Percentiles rank a stretch among this genome's conserved stretches.
Evolutionary conservation across 2,329 filamentous ascomycete species (phyloP).

Genomic region (Sodiomyces alkalinus): DNA sequence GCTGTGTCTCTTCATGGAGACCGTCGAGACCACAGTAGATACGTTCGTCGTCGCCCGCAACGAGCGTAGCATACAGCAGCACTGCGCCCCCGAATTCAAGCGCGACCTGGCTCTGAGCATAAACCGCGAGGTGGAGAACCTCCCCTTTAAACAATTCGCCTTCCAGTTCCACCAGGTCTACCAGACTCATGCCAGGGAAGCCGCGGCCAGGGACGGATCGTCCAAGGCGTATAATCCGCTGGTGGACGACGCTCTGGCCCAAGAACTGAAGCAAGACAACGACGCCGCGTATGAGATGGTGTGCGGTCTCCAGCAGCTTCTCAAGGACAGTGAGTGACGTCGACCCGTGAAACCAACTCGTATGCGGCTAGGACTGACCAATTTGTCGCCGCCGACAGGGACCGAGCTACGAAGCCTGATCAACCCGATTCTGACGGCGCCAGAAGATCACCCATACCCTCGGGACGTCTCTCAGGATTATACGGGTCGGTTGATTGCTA

Average conservation of each 20-base stretch:
- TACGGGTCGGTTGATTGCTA: constrained; percentile 34
- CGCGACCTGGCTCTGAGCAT: constrained; percentile 28
- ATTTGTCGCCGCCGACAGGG: constrained; percentile 15
- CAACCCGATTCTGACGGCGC: constrained; percentile 26
- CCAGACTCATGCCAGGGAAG: constrained; percentile 37
- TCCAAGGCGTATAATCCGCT: constrained; percentile 39
- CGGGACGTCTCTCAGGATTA: constrained; percentile 34
- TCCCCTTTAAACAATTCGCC: constrained; percentile 45
- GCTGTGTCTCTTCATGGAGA: constrained; percentile 43
- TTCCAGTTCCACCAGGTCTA: constrained; percentile 46
- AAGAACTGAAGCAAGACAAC: too few species aligned
- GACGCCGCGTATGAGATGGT: too few species aligned
- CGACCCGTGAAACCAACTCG: neutral
- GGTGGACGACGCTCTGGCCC: constrained; percentile 25
- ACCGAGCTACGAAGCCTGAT: constrained; percentile 28
- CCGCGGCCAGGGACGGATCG: constrained; percentile 24
- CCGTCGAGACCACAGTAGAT: constrained; percentile 37
- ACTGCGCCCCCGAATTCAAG: constrained; percentile 19
- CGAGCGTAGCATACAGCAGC: constrained; percentile 28
- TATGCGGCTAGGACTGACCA: constrained; percentile 2
- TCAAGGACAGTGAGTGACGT: constrained; percentile 28
- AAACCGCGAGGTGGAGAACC: constrained; percentile 37
- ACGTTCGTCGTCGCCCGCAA: constrained; percentile 34
- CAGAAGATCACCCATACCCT: constrained; percentile 28
- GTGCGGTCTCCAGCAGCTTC: too few species aligned